Evolutionary conservation across 768 basidiomycete species (phyloP), one percentile per base, ranked within the genome.

Genomic region (Strobilomyces echinocephalus): DNA sequence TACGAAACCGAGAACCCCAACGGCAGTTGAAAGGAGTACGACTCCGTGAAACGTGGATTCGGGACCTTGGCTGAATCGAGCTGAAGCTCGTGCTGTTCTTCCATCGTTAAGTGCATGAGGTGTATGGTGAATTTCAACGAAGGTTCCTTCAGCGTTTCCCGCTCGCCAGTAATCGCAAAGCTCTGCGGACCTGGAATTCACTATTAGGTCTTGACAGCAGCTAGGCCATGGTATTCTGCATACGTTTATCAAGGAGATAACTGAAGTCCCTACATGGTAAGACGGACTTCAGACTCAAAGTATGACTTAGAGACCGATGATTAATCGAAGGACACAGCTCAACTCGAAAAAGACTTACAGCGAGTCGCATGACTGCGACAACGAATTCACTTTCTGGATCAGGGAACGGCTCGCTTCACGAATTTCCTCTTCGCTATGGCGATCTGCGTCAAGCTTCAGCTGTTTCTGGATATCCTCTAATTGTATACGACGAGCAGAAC

Each of bases 71-170:
- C 58, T 5, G 54, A 5, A 58, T 68, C 52, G 2, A 68, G 56
- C 16, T 69, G 69, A 14, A 68, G 59, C 0, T 70, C 60, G n/a
- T 70, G 67, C 5, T 57, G 58, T 31, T 68, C 67, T 58, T 68
- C 60, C 0, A 60, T n/a, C 11, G 69, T 68, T 20, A 70, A 28
- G 46, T 70, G 58, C 66, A 68, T 66, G 21, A 56, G 56, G 46
- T 67, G 60, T 35, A 68, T 54, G 6, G 64, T 70, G 33, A 62
- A 67, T 44, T 54, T 46, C 33, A 69, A 28, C 5, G 55, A 59
- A 18, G 67, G 54, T 16, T 55, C 62, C n/a, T 56, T 57, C n/a
- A 58, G n/a, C 1, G 54, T 52, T 34, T 64, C 66, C 16, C 60
- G 51, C 6, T 18, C 33, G 14, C 67, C 67, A 24, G 49, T 52